phyloP scores from a whole-genome alignment of 176 grass and related monocot genomes.

The Oryza glaberrima region DNA sequence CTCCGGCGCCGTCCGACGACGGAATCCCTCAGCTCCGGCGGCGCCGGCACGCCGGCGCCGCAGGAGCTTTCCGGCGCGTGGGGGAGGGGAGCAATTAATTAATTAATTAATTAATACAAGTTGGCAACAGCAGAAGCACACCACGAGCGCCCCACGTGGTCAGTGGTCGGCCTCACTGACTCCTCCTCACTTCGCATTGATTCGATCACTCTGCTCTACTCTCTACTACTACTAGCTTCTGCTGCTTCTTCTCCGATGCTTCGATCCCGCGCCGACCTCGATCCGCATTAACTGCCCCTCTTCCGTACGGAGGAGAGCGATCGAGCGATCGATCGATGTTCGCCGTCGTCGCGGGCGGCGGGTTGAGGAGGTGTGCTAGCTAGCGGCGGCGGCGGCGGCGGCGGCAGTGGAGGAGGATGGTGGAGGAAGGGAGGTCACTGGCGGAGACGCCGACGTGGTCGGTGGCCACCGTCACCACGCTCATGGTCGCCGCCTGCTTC shows the following conservation, averaged over 20 bases:
- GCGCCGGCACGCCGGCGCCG: too few relatives aligned
- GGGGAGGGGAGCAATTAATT: background rate
- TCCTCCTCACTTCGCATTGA: background rate
- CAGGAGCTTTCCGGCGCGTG: background rate
- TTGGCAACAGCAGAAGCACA: background rate
- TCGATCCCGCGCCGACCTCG: constrained; percentile 48
- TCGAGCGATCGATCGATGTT: background rate
- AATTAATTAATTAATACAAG: background rate
- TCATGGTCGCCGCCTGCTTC: constrained; percentile 92
- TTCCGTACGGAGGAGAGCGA: too few relatives aligned
- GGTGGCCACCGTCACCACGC: constrained; percentile 91
- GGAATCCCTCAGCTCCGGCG: background rate
- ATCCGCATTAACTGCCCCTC: constrained; percentile 39
- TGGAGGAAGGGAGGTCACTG: constrained; percentile 70
- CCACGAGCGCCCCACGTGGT: background rate
- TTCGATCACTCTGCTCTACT: background rate
- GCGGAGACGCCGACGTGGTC: constrained; percentile 99
- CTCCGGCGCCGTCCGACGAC: too few relatives aligned
- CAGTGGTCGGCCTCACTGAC: too few relatives aligned
- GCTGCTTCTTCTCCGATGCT: constrained; percentile 14
- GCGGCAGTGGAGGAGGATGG: background rate
- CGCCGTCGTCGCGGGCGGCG: background rate
- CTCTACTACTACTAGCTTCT: constrained; percentile 5
- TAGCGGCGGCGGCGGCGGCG: too few relatives aligned
- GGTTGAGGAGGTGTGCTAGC: background rate